Base-by-base conservation (phyloP, 177 flowering plant species). In the Vitis hybrid region DNA sequence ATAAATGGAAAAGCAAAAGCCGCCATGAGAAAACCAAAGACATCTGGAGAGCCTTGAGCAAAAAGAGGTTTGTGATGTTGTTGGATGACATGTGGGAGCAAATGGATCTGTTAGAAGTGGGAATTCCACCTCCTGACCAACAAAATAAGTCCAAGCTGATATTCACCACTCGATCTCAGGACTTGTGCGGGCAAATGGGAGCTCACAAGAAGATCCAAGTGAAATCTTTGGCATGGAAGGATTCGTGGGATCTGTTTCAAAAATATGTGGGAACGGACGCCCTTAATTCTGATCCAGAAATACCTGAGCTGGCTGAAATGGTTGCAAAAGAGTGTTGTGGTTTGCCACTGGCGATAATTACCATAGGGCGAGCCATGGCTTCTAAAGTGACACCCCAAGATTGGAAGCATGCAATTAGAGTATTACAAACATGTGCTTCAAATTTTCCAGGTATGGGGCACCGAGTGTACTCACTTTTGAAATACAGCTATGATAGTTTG, bases 341-440 rank as follows among this genome's bases (percentile, higher is more conserved):
- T 57, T 54, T 57, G 27, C 60, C 60, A 57, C 60, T 57, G 12
- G 60, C 60, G 9, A 21, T 57, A 21, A 57, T 57, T 18, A 57
- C 60, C 2, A 57, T 57, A 15, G 60, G 60, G 1, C 60, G 12
- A 35, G 40, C 40, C 40, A 35, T 35, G 40, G 40, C 40, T 35
- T 35, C 40, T 35, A 35, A 35, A 35, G 40, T 35, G 40, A 5
- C 40, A 35, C 40, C 40, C 7, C 40, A 35, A 35, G 40, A 35
- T 35, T 35, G 40, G 40, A 35, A 35, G 40, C 40, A 35, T 35
- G 40, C 40, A 35, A 6, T 35, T 6, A 35, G 40, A 35, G 40
- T 35, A 35, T 6, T 35, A 0, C 40, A 35, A 35, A 35, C 40
- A 35, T 0, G 40, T 35, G 27, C 60, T 14, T 13, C 60, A 18